Percentiles rank a stretch among this genome's conserved stretches.
phyloP scores from a whole-genome alignment of 2,329 filamentous ascomycete species.

The Fusarium virguliforme region DNA sequence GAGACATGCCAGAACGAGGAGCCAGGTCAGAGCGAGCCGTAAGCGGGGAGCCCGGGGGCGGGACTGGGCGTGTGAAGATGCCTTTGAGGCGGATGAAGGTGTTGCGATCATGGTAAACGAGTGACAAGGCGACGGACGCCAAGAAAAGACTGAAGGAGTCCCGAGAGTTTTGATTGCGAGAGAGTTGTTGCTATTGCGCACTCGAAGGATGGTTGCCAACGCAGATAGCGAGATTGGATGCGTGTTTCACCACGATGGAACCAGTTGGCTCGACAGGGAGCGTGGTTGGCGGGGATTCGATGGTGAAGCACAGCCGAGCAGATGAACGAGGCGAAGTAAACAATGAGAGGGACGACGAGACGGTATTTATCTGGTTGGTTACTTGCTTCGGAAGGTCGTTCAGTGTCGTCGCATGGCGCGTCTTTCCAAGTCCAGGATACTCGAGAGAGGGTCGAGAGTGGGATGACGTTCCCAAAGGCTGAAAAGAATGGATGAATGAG shows the following conservation, averaged over 20 bases:
- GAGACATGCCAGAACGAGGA: conserved; percentile 48
- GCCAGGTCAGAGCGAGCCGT: conserved; percentile 31
- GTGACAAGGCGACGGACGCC: conserved; percentile 39
- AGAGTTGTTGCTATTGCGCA: conserved; percentile 18
- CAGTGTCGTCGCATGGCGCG: conserved; percentile 37
- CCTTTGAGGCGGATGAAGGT: conserved; percentile 21
- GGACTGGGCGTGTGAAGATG: conserved; percentile 9
- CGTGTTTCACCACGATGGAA: conserved; percentile 50
- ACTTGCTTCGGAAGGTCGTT: conserved; percentile 15
- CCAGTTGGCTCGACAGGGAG: conserved; percentile 28
- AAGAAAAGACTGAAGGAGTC: conserved; percentile 5
- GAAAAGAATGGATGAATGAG: conserved; percentile 35
- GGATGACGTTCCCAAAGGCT: conserved; percentile 8
- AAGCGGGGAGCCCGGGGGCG: conserved; percentile 31
- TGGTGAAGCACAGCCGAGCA: conserved; percentile 29
- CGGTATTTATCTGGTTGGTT: conserved; percentile 29
- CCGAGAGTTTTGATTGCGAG: conserved; percentile 9
- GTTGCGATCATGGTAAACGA: conserved; percentile 43
- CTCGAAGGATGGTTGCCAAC: conserved; percentile 27
- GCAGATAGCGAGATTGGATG: conserved; percentile 41
- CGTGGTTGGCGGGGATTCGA: conserved; percentile 30
- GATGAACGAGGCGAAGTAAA: conserved; percentile 15
- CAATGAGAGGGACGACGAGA: conserved; percentile 3
- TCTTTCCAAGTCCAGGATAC: background rate
- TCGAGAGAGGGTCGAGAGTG: conserved; percentile 16